Conservation (phyloP, 305 asterid genomes). For the Striga hermonthica region DNA sequence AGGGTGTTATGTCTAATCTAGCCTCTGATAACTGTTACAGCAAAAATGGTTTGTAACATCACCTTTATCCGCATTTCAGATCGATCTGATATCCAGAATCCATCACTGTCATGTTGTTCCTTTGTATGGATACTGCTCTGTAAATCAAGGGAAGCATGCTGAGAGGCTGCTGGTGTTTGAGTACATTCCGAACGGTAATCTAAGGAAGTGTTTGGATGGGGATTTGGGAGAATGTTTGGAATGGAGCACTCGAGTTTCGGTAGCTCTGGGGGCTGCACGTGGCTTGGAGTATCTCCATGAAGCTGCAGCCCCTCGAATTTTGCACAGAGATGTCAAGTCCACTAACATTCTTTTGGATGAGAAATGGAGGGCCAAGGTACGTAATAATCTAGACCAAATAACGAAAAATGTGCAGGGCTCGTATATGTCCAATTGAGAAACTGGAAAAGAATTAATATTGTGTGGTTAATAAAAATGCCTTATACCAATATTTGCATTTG, state of each 20-base stretch:
- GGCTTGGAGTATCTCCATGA: constrained; percentile 98
- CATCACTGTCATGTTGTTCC: constrained; percentile 95
- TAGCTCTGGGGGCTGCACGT: constrained; percentile 98
- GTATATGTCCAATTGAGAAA: no score
- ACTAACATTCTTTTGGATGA: constrained; percentile 88
- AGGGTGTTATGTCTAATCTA: no score
- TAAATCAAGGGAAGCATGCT: constrained; percentile 59
- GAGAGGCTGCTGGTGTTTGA: constrained; percentile 89
- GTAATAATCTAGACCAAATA: constrained; percentile 7
- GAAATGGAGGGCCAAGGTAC: constrained; percentile 88
- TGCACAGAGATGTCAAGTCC: constrained; percentile 96
- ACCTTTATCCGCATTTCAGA: constrained; percentile 42
- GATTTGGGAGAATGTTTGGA: constrained; percentile 52
- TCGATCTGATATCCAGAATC: constrained; percentile 84
- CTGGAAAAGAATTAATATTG: no score
- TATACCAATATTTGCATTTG: no score
- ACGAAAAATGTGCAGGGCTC: neutral
- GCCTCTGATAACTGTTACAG: no score
- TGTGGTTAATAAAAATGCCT: no score
- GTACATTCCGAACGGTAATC: constrained; percentile 74
- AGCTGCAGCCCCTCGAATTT: constrained; percentile 93
- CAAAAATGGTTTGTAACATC: neutral
- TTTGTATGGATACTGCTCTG: constrained; percentile 85
- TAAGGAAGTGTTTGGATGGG: constrained; percentile 82
- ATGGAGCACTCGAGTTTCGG: constrained; percentile 68